Evolutionary conservation across 306 rosid genomes (phyloP).

Genomic region (Rosa rugosa): DNA sequence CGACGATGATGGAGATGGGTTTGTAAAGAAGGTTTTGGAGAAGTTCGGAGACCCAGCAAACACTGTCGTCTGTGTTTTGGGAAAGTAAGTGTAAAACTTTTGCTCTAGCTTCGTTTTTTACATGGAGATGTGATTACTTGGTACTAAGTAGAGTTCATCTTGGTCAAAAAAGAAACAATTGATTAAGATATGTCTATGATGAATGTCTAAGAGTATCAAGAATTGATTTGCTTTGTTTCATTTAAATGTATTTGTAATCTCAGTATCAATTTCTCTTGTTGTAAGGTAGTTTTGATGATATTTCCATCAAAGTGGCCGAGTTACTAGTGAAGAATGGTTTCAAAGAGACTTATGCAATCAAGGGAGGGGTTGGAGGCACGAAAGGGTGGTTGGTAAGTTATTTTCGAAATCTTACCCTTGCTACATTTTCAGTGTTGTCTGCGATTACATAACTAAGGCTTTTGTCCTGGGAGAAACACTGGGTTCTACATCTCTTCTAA

Average conservation of each 20-base stretch:
- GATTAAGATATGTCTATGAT: too few relatives aligned
- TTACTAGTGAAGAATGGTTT: conserved; percentile 84
- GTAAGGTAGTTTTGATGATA: conserved; percentile 94
- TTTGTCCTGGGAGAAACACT: background rate
- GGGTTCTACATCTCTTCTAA: background rate
- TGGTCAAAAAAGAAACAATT: background rate
- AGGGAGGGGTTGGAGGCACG: conserved; percentile 80
- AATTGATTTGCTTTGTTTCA: conserved; percentile 14
- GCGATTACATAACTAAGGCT: background rate
- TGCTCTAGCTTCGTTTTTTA: background rate
- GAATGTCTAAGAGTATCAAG: background rate
- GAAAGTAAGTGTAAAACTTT: conserved; percentile 50
- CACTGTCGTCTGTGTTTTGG: conserved; percentile 64
- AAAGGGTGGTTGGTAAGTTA: conserved; percentile 85
- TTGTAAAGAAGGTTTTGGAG: conserved; percentile 59
- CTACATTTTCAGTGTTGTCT: conserved; percentile 10
- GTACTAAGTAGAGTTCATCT: background rate
- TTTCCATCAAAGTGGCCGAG: conserved; percentile 88
- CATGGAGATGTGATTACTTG: too few relatives aligned
- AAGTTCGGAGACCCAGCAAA: conserved; percentile 51
- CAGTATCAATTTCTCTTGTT: conserved; percentile 45
- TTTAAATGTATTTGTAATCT: conserved; percentile 20
- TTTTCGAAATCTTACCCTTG: conserved; percentile 8
- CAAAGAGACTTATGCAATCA: conserved; percentile 86
- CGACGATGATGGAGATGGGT: conserved; percentile 68